A percentile compares a stretch with the other conserved stretches of the same genome.
Evolutionary conservation across 352 stramenopile species (phyloP).

Genomic region (Globisporangium nodosum): DNA sequence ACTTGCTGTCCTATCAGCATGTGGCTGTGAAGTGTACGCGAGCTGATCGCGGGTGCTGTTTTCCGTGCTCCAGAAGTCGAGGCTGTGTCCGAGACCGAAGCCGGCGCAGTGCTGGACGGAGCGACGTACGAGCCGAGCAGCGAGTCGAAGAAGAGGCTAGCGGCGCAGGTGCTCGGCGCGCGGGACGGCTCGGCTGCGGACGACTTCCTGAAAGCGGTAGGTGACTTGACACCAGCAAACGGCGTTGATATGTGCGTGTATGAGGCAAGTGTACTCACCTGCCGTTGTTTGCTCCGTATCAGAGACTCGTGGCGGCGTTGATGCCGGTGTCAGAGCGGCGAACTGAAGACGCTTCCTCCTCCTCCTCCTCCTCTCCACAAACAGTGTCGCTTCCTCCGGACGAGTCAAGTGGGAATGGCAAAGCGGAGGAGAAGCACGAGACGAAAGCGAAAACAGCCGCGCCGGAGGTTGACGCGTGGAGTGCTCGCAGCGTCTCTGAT

Average conservation of each 20-base stretch:
- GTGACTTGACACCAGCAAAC: neutral
- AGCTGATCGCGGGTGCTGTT: neutral
- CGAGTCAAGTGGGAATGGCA: neutral
- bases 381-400: neutral
- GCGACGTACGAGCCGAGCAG: slow-evolving; percentile 9
- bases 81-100: neutral
- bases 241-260: neutral
- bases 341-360: neutral
- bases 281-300: neutral
- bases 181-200: slow-evolving; percentile 16
- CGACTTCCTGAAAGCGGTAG: slow-evolving; percentile 48
- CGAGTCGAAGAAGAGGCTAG: neutral
- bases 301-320: slow-evolving; percentile 16
- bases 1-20: neutral
- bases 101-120: neutral
- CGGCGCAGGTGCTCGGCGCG: slow-evolving; percentile 6
- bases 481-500: slow-evolving; percentile 18
- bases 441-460: neutral
- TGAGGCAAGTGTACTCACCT: neutral
- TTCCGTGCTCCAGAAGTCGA: slow-evolving; percentile 1
- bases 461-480: slow-evolving; percentile 14
- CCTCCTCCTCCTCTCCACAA: neutral
- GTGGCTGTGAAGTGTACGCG: neutral
- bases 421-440: slow-evolving; percentile 1
- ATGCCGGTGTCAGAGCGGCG: slow-evolving; percentile 3